These are phyloP conservation scores for Venturiaceae sp. DNA, from an alignment of 2,329 filamentous ascomycete species.

Conservation along the genomic window DNA sequence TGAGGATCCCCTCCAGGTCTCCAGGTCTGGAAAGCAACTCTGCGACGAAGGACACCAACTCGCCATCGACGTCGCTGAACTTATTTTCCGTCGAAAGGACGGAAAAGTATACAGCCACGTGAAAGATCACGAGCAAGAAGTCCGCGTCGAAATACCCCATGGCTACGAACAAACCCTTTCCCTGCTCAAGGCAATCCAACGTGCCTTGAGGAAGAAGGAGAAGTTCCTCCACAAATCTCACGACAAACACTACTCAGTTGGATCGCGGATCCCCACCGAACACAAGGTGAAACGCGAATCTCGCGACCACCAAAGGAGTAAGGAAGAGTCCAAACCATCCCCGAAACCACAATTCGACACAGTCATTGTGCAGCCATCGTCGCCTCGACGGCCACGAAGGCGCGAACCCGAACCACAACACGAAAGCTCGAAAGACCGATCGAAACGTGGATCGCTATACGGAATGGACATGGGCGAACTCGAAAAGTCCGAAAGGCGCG, in stretches of 20 bases:
- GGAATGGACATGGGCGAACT: constrained; percentile 3
- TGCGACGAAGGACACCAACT: constrained; percentile 2
- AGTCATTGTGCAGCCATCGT: not conserved
- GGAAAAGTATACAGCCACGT: constrained; percentile 7
- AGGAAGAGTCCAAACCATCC: not conserved
- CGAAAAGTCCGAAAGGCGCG: constrained; percentile 3
- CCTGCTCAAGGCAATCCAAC: constrained; percentile 6
- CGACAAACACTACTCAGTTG: constrained; percentile 4
- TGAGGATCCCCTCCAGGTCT: constrained; percentile 3
- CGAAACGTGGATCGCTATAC: constrained; percentile 6
- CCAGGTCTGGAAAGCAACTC: constrained; percentile 1
- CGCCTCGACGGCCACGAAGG: not conserved
- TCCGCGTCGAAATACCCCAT: constrained; percentile 8
- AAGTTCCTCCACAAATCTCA: not conserved
- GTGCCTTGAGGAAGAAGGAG: constrained; percentile 5
- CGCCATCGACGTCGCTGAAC: constrained; percentile 7
- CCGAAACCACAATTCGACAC: not conserved
- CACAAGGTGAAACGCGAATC: not conserved
- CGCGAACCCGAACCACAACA: not conserved
- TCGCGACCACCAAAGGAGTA: not conserved
- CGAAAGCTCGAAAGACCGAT: not conserved
- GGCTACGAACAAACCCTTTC: constrained; percentile 5
- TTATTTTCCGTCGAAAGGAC: constrained; percentile 4
- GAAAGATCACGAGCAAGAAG: constrained; percentile 1
- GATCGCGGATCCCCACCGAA: not conserved